Base-by-base conservation (phyloP, 2,329 filamentous ascomycete species). In the Trematosphaeria pertusa region DNA sequence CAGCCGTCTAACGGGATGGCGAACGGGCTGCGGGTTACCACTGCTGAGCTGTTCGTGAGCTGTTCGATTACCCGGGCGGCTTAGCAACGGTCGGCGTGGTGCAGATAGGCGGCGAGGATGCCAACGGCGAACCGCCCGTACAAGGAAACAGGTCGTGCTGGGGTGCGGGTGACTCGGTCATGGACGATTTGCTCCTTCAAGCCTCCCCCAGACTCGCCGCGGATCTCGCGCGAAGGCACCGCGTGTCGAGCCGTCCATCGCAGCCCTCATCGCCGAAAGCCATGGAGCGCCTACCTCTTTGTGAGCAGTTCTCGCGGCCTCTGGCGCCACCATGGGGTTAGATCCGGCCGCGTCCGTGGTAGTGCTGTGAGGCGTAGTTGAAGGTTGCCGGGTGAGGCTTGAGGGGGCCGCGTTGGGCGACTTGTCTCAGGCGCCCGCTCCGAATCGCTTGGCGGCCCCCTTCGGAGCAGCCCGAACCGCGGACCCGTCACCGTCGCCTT, bases 181-280 rank as follows among this genome's bases (percentile, higher is more conserved):
- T 34, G 39, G 39, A 40, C 12, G 47, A 22, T 22, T 14, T 35
- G 26, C 18, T 42, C 15, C 40, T 37, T 36, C 33, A 50, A 46
- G 49, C 46, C 42, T 41, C 21, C 33, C 42, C 47, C 32, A 47
- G 43, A 32, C 45, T 37, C 35, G n/a, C 42, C 14, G 42, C 49
- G 41, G 48, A 46, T 49, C 28, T 20, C 46, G 33, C 35, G 24
- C 30, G 19, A 37, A 34, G 28, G 18, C 32, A 41, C 33, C 9
- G 9, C n/a, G 17, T 38, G 43, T 45, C 42, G 37, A 34, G 26
- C 14, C 33, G 53, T 42, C 46, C 45, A 50, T 58, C 48, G 10
- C 24, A 20, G 15, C 22, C 24, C 18, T 34, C 21, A 11, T 17
- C 35, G 14, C 19, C 24, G 12, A 11, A 22, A 18, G n/a, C n/a